Evolutionary conservation across 2,329 filamentous ascomycete species (phyloP).

Genomic region (Paracoccidioides brasiliensis): DNA sequence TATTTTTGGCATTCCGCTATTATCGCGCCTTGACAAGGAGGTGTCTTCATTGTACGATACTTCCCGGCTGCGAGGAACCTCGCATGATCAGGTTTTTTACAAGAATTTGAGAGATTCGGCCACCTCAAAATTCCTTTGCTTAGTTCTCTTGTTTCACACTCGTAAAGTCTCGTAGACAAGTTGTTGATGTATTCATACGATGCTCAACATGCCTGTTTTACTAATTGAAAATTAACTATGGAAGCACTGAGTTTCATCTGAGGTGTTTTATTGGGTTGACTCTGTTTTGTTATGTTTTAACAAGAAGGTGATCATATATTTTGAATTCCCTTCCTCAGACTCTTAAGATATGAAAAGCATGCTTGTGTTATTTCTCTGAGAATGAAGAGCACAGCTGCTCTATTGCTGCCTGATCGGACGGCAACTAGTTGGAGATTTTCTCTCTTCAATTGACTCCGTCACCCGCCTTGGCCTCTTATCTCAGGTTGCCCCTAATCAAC

Average conservation of each 20-base stretch:
- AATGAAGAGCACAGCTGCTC: too few species aligned
- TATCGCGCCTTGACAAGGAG: conserved; percentile 9
- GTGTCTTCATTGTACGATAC: conserved; percentile 9
- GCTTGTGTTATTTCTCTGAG: too few species aligned
- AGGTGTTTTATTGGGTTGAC: background rate
- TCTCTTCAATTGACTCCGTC: background rate
- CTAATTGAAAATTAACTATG: background rate
- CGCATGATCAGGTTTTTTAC: conserved; percentile 21
- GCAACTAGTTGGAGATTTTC: background rate
- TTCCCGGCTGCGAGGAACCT: conserved; percentile 13
- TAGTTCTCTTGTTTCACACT: background rate
- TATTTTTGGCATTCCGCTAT: conserved; percentile 5
- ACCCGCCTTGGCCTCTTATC: background rate
- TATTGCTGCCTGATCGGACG: background rate
- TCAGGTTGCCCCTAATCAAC: background rate
- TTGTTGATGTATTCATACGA: background rate
- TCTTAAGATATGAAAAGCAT: too few species aligned
- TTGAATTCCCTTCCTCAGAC: too few species aligned
- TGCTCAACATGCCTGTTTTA: background rate
- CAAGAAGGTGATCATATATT: too few species aligned
- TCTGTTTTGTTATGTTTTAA: background rate
- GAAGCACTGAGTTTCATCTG: background rate
- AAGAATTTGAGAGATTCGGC: conserved; percentile 33
- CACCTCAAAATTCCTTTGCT: conserved; percentile 22
- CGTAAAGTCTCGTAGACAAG: background rate